Evolutionary conservation across 768 basidiomycete species (phyloP).

Genomic region (Phaeotremella skinneri): DNA sequence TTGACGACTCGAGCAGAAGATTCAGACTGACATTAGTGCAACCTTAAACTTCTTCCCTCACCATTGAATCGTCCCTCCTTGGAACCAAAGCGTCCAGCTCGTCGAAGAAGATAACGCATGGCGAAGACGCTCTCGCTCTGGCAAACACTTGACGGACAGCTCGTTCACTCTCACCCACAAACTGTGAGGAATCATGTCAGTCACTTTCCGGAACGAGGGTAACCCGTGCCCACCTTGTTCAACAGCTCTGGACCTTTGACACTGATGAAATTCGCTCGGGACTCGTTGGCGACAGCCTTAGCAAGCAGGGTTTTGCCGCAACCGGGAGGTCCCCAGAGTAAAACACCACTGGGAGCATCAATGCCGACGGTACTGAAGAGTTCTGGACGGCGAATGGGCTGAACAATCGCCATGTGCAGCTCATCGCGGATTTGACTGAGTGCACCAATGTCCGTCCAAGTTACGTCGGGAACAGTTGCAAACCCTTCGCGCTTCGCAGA

Average conservation of each 20-base stretch:
- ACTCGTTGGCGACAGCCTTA: conserved; percentile 96
- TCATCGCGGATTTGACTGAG: conserved; percentile 82
- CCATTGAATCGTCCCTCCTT: conserved; percentile 80
- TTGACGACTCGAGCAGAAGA: conserved; percentile 91
- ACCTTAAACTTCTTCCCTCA: conserved; percentile 52
- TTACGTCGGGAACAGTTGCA: conserved; percentile 91
- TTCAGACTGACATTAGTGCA: conserved; percentile 63
- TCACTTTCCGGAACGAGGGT: background rate
- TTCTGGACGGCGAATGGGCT: conserved; percentile 86
- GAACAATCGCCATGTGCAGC: conserved; percentile 95
- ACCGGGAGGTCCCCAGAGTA: conserved; percentile 98
- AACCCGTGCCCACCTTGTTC: conserved; percentile 70
- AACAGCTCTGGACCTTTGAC: conserved; percentile 95
- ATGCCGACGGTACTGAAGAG: conserved; percentile 86
- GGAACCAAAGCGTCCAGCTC: conserved; percentile 91
- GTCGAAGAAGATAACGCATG: conserved; percentile 94
- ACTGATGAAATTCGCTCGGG: conserved; percentile 92
- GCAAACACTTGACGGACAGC: conserved; percentile 94
- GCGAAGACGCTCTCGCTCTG: conserved; percentile 85
- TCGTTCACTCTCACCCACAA: conserved; percentile 94
- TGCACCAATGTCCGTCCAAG: conserved; percentile 92
- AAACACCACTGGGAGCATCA: conserved; percentile 83
- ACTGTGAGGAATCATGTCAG: conserved; percentile 58
- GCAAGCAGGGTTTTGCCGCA: conserved; percentile 98
- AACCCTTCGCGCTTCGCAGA: conserved; percentile 98